Evolutionary conservation across 225 moss, liverwort and hornwort species (phyloP).

Genomic region (Bryoerythrophyllum caledonicum): DNA sequence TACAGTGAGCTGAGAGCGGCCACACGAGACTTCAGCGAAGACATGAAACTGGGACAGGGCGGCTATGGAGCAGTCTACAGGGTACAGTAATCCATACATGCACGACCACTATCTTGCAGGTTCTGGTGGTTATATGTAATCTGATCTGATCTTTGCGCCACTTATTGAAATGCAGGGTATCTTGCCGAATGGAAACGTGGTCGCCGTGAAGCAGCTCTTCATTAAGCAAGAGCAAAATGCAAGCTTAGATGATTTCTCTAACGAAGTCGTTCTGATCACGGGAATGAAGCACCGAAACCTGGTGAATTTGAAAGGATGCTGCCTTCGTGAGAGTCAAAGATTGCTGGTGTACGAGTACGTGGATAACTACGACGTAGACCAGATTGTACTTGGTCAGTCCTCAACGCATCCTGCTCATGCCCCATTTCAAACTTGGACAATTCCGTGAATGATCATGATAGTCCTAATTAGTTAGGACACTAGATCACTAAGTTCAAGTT

Average conservation of each 20-base stretch:
- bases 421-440: neutral
- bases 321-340: neutral
- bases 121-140: neutral
- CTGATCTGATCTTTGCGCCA: neutral
- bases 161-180: conserved; percentile 21
- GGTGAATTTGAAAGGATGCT: conserved; percentile 3
- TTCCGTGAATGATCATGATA: neutral
- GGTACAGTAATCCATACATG: neutral
- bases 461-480: too few species aligned
- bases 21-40: neutral
- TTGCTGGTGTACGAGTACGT: conserved; percentile 8
- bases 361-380: neutral
- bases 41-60: conserved; percentile 29
- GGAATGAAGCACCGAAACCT: conserved; percentile 11
- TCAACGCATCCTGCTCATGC: neutral
- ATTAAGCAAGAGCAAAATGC: conserved; percentile 12
- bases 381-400: conserved; percentile 26
- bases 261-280: conserved; percentile 16
- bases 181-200: conserved; percentile 23
- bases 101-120: neutral
- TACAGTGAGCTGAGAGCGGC: neutral
- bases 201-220: conserved; percentile 39
- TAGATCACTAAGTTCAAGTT: neutral
- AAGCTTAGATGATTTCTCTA: conserved; percentile 25
- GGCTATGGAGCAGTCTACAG: conserved; percentile 35